These are phyloP conservation scores for Aspergillus japonicus DNA, from an alignment of 2,329 filamentous ascomycete genomes.

Conservation along the genomic window DNA sequence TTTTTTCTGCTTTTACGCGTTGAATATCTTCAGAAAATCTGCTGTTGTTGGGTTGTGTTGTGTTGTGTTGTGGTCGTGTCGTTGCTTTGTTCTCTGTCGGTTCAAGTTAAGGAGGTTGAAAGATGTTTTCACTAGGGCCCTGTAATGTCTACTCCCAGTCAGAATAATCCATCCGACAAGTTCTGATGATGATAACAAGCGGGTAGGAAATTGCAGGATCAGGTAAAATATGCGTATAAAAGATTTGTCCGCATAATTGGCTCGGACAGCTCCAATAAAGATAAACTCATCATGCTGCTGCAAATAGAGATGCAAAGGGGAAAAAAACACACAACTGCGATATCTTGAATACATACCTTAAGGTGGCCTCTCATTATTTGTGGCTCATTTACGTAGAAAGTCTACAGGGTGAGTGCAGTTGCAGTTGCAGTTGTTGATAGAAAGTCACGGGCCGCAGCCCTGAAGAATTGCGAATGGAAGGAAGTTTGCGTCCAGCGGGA, in stretches of 20 bases:
- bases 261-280: constrained; percentile 80
- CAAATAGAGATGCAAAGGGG: background rate
- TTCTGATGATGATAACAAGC: background rate
- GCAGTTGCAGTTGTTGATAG: background rate
- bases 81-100: constrained; percentile 3
- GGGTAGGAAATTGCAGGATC: constrained; percentile 18
- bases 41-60: background rate
- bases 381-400: constrained; percentile 5
- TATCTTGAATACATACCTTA: constrained; percentile 29
- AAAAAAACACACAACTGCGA: background rate
- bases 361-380: constrained; percentile 30
- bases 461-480: constrained; percentile 23
- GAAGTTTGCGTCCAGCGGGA: constrained; percentile 14
- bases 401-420: background rate
- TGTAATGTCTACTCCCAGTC: constrained; percentile 29
- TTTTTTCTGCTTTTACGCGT: background rate
- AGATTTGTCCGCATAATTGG: constrained; percentile 60
- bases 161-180: constrained; percentile 17
- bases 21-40: background rate
- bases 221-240: constrained; percentile 52
- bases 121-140: constrained; percentile 35
- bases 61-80: background rate
- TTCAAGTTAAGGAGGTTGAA: constrained; percentile 36
- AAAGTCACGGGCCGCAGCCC: constrained; percentile 33
- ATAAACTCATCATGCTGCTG: constrained; percentile 55